Conservation (phyloP, 2,329 filamentous ascomycete genomes). For the Pseudogymnoascus destructans region DNA sequence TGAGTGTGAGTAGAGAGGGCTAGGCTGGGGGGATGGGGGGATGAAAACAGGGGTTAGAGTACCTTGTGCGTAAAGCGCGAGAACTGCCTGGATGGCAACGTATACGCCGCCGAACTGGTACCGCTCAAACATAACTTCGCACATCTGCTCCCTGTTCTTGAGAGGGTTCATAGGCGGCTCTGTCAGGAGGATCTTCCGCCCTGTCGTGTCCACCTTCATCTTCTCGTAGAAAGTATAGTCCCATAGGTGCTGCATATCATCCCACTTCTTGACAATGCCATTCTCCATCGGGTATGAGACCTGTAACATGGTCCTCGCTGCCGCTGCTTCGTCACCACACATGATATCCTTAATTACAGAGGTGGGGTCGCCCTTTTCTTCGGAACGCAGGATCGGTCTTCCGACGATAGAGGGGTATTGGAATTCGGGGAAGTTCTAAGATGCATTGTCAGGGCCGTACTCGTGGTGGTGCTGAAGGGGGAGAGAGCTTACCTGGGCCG, state of each 20-base stretch:
- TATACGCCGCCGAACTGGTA: conserved; percentile 96
- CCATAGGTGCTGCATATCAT: conserved; percentile 99
- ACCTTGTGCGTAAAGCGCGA: conserved; percentile 95
- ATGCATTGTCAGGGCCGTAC: conserved; percentile 10
- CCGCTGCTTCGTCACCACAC: conserved; percentile 96
- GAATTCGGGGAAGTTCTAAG: conserved; percentile 93
- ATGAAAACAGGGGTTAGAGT: conserved; percentile 21
- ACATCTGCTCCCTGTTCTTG: conserved; percentile 95
- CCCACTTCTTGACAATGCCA: conserved; percentile 98
- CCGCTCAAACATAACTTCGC: conserved; percentile 96
- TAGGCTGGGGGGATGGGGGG: neutral
- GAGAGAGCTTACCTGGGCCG: conserved; percentile 51
- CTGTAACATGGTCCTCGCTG: conserved; percentile 91
- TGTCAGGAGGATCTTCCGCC: conserved; percentile 92
- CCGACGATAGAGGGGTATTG: conserved; percentile 98
- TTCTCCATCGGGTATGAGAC: conserved; percentile 99
- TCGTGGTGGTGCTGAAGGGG: conserved; percentile 3
- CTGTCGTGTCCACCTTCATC: conserved; percentile 79
- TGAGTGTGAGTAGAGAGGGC: neutral
- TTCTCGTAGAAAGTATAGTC: conserved; percentile 98
- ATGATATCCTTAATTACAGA: conserved; percentile 94
- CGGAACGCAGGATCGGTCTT: conserved; percentile 89
- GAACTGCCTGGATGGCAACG: conserved; percentile 91
- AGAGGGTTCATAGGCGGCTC: conserved; percentile 97
- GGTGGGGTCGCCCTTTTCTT: conserved; percentile 59